Evolutionary conservation across 2,329 filamentous ascomycete genomes (phyloP), one percentile per base, ranked within the genome.

Genomic region (Colletotrichum tropicicola): DNA sequence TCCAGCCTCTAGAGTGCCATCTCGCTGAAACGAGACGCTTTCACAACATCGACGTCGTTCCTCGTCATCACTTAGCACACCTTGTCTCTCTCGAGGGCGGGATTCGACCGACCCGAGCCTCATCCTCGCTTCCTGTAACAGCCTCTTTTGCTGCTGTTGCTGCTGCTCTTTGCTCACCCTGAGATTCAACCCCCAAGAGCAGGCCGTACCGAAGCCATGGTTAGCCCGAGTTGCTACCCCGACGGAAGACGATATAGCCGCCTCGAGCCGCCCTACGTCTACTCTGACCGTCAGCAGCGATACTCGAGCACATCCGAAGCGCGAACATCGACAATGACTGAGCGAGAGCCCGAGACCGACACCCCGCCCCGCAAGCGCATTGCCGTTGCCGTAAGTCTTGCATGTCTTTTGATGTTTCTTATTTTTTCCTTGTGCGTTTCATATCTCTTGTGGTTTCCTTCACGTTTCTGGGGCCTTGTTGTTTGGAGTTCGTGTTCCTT

Each of bases 331-430:
- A 79, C 73, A 44, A 81, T 83, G 79, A 69, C 77, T 15, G 81
- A 83, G 48, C 70, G 76, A 41, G 78, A 79, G 28, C 43, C 70
- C 21, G 81, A 83, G 6, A 74, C 79, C 1, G 80, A 85, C 10
- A 73, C 79, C 1, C 79, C 82, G 12, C 82, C 85, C 64, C 78
- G 86, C 51, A 88, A 88, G 77, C 80, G 86, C 37, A 88, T 88
- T 69, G 82, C 86, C 25, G 85, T 89, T 66, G 86, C 86, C 63
- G 86, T 89, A 79, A 78, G 86, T 77, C 15, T 30, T 28, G 23
- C 10, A 15, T n/a, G 37, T 47, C 32, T 51, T n/a, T 8, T 37
- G 28, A 19, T 19, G 6, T 19, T 21, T 21, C 0, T 21, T 41
- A 5, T 43, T 17, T 21, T 43, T 43, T 19, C 19, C 30, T 35